phyloP scores from a whole-genome alignment of 1,139 yeast genomes.

The Nakaseomyces sp. region DNA sequence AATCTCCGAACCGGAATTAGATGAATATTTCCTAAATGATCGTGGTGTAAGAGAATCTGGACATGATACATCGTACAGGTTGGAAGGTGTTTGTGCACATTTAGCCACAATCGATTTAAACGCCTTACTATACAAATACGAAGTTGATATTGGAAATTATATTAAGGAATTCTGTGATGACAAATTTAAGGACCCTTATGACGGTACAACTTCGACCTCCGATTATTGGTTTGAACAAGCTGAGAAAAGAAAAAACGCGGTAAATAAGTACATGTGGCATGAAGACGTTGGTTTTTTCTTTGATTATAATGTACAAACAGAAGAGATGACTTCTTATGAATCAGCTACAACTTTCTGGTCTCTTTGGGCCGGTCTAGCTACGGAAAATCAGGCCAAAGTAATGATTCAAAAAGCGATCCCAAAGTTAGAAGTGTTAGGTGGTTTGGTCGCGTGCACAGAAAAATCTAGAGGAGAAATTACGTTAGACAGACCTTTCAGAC shows the following conservation, averaged over 20 bases:
- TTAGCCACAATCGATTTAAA: constrained; percentile 89
- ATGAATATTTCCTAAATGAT: constrained; percentile 84
- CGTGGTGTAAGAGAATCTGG: constrained; percentile 96
- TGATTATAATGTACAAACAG: constrained; percentile 66
- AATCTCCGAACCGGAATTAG: constrained; percentile 68
- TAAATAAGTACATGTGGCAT: constrained; percentile 77
- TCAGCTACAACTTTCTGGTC: constrained; percentile 93
- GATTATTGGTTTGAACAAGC: constrained; percentile 56
- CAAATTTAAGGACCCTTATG: constrained; percentile 32
- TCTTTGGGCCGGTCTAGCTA: constrained; percentile 73
- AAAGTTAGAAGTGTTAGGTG: constrained; percentile 79
- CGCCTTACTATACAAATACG: constrained; percentile 81
- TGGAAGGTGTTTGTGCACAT: constrained; percentile 84
- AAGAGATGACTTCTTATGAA: constrained; percentile 58
- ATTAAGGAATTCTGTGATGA: constrained; percentile 52
- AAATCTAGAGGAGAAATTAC: constrained; percentile 67
- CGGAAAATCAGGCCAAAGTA: constrained; percentile 61
- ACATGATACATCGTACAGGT: constrained; percentile 85
- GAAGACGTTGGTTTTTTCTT: constrained; percentile 69
- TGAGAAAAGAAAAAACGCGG: constrained; percentile 42
- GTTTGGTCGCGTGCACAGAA: constrained; percentile 79
- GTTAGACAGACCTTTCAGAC: constrained; percentile 71
- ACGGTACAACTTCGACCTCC: constrained; percentile 42
- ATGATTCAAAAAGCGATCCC: constrained; percentile 54
- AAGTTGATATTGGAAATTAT: constrained; percentile 66